Base-by-base conservation (phyloP, 768 basidiomycete species). In the Lactarius sanguifluus region DNA sequence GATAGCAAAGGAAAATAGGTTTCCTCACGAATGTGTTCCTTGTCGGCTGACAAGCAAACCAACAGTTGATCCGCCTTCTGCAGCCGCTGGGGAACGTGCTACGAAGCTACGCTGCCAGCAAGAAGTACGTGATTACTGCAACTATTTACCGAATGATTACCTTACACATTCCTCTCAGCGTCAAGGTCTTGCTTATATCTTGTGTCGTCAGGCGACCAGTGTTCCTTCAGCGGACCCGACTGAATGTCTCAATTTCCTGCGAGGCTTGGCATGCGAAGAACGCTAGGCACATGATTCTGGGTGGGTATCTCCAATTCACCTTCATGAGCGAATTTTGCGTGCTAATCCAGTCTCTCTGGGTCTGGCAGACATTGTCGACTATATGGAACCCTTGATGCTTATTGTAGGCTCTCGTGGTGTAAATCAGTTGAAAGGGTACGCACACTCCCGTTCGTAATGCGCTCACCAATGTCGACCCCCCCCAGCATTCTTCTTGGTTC, bases 191-290 rank as follows among this genome's bases (percentile, higher is more conserved):
- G 89, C 94, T 0, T 92, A 94, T 69, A 90, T 96, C 64, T 88
- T 98, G 41, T 84, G 89, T 60, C 89, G 95, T 36, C 96, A 97
- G 77, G 93, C 89, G 4, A 96, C 91, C 1, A 84, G 89, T 15
- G 82, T 98, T 18, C 82, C 82, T 99, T 43, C 94, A 97, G 76
- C 89, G 97, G 28, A 99, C 97, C 0, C 85, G 83, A 65, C 80
- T 98, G 64, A 87, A 98, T 68, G 91, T 97, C 34, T 87, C 86
- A 0, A 86, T 98, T 45, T 82, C 86, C 4, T 98, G 96, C 76
- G 95, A 98, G 77, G 95, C 96, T 34, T 91, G 96, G 86, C 96
- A 98, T 70, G 94, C 96, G n/a, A 97, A 96, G 81, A 96, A 96
- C 73, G 82, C 90, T 1, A 79, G 93, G 28, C 93, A 95, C 73